Percentiles rank a stretch among this genome's conserved stretches.
These are phyloP conservation scores for Clausena lansium DNA, from an alignment of 345 rosid species.

Conservation along the genomic window DNA sequence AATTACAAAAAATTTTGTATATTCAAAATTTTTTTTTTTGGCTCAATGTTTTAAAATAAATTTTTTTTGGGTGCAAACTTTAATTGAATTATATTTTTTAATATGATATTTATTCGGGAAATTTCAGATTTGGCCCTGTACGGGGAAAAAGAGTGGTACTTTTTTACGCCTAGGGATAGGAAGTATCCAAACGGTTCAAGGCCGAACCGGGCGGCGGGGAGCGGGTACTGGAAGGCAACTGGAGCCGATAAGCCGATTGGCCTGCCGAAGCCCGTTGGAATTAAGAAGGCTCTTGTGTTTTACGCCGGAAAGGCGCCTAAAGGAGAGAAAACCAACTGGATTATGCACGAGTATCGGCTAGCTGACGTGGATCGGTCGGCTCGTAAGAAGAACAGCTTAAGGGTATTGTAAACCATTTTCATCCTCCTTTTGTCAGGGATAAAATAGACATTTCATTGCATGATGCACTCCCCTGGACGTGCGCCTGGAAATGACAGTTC, in stretches of 20 bases:
- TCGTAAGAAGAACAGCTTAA: conserved; percentile 76
- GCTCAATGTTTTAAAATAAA: too few species aligned
- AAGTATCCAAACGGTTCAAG: conserved; percentile 95
- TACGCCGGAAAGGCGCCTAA: conserved; percentile 84
- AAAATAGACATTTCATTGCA: conserved; percentile 1
- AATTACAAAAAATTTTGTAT: background rate
- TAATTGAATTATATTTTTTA: background rate
- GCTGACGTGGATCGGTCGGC: conserved; percentile 89
- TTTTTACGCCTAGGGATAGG: conserved; percentile 83
- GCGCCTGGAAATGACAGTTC: conserved; percentile 8
- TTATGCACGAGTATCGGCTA: conserved; percentile 95
- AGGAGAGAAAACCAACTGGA: conserved; percentile 97
- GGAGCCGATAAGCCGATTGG: conserved; percentile 98
- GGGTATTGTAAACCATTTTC: conserved; percentile 39
- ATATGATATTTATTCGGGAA: background rate
- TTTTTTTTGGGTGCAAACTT: too few species aligned
- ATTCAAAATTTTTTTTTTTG: background rate
- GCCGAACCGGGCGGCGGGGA: conserved; percentile 90
- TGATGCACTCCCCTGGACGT: background rate
- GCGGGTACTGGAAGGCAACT: conserved; percentile 96
- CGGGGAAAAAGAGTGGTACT: conserved; percentile 97
- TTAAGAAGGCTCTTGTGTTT: conserved; percentile 88
- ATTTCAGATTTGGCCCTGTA: conserved; percentile 63
- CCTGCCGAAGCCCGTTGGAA: conserved; percentile 70
- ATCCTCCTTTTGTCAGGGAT: background rate